Evolutionary conservation across 371 early-diverging fungal species (phyloP).

Genomic region (Mortierella sp.): DNA sequence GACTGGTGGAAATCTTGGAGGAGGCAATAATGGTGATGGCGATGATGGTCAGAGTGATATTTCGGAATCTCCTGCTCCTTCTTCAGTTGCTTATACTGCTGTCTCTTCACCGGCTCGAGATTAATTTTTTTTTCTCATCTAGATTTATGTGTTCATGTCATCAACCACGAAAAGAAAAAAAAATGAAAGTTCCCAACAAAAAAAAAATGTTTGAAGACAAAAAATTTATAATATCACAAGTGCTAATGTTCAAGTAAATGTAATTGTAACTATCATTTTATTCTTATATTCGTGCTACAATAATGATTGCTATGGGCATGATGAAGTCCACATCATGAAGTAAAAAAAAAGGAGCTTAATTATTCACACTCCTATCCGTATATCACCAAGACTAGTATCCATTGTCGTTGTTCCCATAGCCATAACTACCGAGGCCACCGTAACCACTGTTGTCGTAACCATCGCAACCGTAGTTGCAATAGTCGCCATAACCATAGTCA

Average conservation of each 20-base stretch:
- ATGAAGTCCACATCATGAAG: no score
- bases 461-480: background rate
- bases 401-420: no score
- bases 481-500: background rate
- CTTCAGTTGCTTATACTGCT: background rate
- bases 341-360: no score
- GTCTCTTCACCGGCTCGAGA: background rate
- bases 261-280: no score
- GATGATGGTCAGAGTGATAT: slow-evolving; percentile 1
- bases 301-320: no score
- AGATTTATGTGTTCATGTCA: no score
- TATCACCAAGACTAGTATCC: background rate
- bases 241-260: no score
- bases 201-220: background rate
- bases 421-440: background rate
- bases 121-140: background rate
- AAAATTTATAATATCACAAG: no score
- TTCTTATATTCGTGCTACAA: no score
- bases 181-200: no score
- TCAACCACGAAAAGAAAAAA: background rate
- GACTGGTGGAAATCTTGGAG: background rate
- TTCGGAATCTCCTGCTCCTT: slow-evolving; percentile 1
- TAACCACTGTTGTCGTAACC: background rate
- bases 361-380: no score
- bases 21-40: background rate